Evolutionary conservation across 2,329 filamentous ascomycete genomes (phyloP).

Genomic region (Reticulascus tulasneorum): DNA sequence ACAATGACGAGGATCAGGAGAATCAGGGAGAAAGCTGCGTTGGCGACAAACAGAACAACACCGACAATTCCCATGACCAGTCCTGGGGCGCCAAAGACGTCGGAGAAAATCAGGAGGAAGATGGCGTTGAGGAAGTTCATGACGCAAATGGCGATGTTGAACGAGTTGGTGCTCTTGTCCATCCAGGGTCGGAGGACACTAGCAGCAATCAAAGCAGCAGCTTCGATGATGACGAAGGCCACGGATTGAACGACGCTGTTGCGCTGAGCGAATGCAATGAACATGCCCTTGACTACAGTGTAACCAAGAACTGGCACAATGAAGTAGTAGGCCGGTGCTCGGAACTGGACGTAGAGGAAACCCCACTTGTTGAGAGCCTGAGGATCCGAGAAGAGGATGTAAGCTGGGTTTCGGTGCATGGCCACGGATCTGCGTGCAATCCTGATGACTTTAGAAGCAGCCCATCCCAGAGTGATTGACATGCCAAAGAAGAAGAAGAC

Average conservation of each 20-base stretch:
- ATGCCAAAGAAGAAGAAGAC: conserved; percentile 86
- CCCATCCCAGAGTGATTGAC: conserved; percentile 75
- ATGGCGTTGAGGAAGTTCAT: conserved; percentile 90
- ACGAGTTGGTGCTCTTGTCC: conserved; percentile 97
- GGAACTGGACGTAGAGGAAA: conserved; percentile 95
- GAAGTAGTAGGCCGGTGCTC: conserved; percentile 93
- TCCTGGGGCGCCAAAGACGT: conserved; percentile 77
- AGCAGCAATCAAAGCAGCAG: conserved; percentile 69
- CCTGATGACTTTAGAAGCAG: conserved; percentile 81
- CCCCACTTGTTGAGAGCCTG: conserved; percentile 95
- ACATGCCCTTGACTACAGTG: conserved; percentile 81
- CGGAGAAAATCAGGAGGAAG: conserved; percentile 84
- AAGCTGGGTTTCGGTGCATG: conserved; percentile 94
- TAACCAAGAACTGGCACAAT: conserved; percentile 77
- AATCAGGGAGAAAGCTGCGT: conserved; percentile 77
- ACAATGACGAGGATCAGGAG: conserved; percentile 72
- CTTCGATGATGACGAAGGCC: conserved; percentile 79
- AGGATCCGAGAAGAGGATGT: conserved; percentile 96
- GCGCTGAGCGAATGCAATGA: conserved; percentile 76
- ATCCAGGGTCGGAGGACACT: conserved; percentile 89
- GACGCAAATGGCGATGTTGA: conserved; percentile 88
- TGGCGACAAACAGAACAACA: conserved; percentile 83
- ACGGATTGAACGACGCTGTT: conserved; percentile 72
- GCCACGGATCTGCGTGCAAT: conserved; percentile 83
- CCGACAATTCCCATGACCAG: conserved; percentile 86